phyloP scores from a whole-genome alignment of 768 basidiomycete species.

The Megacollybia marginata region DNA sequence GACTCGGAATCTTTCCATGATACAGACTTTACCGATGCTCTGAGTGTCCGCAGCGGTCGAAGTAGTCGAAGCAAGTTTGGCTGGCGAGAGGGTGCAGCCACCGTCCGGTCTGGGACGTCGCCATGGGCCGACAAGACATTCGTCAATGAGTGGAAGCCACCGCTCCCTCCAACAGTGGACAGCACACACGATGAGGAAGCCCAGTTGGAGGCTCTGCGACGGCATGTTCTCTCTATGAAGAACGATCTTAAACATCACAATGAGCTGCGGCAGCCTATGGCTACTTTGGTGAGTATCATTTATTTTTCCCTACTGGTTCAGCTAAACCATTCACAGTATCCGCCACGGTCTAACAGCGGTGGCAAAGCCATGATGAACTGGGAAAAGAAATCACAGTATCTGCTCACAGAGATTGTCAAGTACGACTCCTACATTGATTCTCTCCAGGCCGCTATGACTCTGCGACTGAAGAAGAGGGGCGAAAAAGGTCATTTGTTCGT shows the following conservation, averaged over 20 bases:
- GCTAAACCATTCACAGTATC: slow-evolving; percentile 50
- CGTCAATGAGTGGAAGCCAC: slow-evolving; percentile 94
- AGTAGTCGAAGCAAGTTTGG: slow-evolving; percentile 70
- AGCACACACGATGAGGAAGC: slow-evolving; percentile 89
- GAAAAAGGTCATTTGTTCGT: slow-evolving; percentile 52
- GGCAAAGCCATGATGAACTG: slow-evolving; percentile 82
- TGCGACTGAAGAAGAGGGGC: slow-evolving; percentile 84
- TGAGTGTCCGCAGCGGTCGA: slow-evolving; percentile 71
- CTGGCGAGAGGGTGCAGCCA: slow-evolving; percentile 61
- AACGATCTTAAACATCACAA: slow-evolving; percentile 80
- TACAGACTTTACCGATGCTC: slow-evolving; percentile 49
- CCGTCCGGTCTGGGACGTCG: slow-evolving; percentile 59
- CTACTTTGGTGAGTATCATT: slow-evolving; percentile 48
- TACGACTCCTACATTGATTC: slow-evolving; percentile 95
- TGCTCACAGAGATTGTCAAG: slow-evolving; percentile 90
- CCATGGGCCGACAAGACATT: slow-evolving; percentile 69
- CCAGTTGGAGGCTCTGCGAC: slow-evolving; percentile 83
- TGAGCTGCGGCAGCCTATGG: slow-evolving; percentile 77
- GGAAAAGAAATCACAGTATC: slow-evolving; percentile 85
- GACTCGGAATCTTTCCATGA: slow-evolving; percentile 46
- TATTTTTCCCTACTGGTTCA: slow-evolving; percentile 4
- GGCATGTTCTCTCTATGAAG: slow-evolving; percentile 70
- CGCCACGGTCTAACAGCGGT: slow-evolving; percentile 65
- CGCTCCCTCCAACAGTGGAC: slow-evolving; percentile 73
- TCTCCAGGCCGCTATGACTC: slow-evolving; percentile 71